These are phyloP conservation scores for Xylariaceae sp. DNA, from an alignment of 2,329 filamentous ascomycete species.

Conservation along the genomic window DNA sequence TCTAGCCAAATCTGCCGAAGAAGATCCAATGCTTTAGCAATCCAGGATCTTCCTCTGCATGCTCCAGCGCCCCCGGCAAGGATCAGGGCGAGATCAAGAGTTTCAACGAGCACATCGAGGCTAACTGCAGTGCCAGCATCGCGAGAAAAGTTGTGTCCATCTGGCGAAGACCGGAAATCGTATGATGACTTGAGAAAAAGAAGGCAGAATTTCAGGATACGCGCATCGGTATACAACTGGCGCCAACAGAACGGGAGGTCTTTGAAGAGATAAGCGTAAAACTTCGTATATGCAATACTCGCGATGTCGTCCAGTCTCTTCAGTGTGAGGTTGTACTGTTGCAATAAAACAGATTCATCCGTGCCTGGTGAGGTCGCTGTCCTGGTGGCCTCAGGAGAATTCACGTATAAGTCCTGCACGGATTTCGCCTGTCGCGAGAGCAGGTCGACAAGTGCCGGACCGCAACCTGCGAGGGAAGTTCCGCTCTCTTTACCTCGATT, in stretches of 20 bases:
- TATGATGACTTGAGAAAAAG: slow-evolving; percentile 26
- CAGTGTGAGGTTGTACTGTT: slow-evolving; percentile 28
- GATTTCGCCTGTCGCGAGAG: slow-evolving; percentile 26
- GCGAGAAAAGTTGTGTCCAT: background rate
- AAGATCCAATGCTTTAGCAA: slow-evolving; percentile 46
- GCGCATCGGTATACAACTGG: slow-evolving; percentile 64
- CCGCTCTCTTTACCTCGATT: background rate
- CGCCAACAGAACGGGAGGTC: slow-evolving; percentile 65
- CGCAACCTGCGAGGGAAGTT: slow-evolving; percentile 24
- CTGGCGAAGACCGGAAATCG: slow-evolving; percentile 5
- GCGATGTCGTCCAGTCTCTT: slow-evolving; percentile 52
- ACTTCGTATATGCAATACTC: slow-evolving; percentile 56
- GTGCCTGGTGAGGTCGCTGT: background rate
- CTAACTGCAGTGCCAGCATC: slow-evolving; percentile 14
- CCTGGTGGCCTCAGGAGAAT: background rate
- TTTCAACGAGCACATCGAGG: slow-evolving; percentile 55
- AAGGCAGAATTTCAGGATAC: slow-evolving; percentile 55
- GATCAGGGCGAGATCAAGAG: slow-evolving; percentile 72
- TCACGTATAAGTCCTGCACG: slow-evolving; percentile 7
- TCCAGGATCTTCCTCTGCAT: slow-evolving; percentile 44
- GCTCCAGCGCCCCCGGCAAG: slow-evolving; percentile 60
- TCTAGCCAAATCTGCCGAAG: slow-evolving; percentile 28
- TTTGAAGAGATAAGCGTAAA: slow-evolving; percentile 65
- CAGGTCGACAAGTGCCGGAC: slow-evolving; percentile 25
- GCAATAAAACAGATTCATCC: background rate